Conservation (phyloP, 2,329 filamentous ascomycete species). For the Madurella fahalii region DNA sequence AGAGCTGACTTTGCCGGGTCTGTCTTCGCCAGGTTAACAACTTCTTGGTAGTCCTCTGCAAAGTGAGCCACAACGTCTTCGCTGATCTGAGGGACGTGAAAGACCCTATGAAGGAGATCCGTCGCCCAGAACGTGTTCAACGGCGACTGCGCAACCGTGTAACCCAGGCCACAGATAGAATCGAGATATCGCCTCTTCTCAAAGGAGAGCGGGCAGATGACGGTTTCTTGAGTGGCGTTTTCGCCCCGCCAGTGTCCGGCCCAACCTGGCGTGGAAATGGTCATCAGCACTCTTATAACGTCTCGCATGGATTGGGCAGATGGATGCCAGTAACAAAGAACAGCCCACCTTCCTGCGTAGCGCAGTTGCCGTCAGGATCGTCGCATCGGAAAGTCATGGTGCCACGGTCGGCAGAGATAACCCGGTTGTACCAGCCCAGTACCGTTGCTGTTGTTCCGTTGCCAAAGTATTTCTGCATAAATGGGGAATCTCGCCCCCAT, state of each 20-base stretch:
- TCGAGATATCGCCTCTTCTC: constrained; percentile 52
- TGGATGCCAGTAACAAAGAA: not conserved
- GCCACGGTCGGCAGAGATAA: constrained; percentile 54
- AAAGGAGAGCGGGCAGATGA: constrained; percentile 64
- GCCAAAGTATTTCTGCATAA: constrained; percentile 66
- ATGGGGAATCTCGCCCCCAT: constrained; percentile 52
- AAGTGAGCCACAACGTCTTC: constrained; percentile 60
- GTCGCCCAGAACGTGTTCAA: constrained; percentile 62
- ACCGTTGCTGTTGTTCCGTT: constrained; percentile 53
- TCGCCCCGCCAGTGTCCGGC: constrained; percentile 64
- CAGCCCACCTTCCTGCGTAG: constrained; percentile 39
- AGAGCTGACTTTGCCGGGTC: constrained; percentile 46
- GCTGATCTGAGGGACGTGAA: constrained; percentile 58
- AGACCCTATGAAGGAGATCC: constrained; percentile 63
- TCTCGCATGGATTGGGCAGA: not conserved
- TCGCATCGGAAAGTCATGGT: constrained; percentile 63
- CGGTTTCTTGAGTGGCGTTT: constrained; percentile 63
- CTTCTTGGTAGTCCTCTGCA: constrained; percentile 53
- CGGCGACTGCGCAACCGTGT: constrained; percentile 52
- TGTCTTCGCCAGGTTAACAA: constrained; percentile 47
- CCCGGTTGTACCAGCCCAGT: constrained; percentile 59
- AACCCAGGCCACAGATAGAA: constrained; percentile 59
- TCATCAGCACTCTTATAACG: not conserved
- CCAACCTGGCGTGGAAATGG: constrained; percentile 44
- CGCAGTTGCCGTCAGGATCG: constrained; percentile 63